Conservation (phyloP, 352 stramenopile species). For the Phytophthora colocasiae region DNA sequence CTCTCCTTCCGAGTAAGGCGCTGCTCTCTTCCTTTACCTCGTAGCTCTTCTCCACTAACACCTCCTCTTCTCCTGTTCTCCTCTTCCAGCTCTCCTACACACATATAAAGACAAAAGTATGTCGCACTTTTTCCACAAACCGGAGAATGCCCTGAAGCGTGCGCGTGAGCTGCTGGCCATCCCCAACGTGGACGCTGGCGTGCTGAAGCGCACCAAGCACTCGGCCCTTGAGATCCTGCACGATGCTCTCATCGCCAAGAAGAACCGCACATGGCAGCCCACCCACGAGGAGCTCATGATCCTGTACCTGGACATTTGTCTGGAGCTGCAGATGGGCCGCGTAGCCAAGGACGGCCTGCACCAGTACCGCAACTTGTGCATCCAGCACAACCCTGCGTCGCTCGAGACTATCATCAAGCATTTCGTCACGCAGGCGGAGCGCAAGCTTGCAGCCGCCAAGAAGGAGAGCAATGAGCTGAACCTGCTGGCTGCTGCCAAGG, state of each 20-base stretch:
- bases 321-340: conserved; percentile 93
- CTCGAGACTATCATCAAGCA: conserved; percentile 96
- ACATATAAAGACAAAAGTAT: conserved; percentile 38
- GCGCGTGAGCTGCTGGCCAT: conserved; percentile 88
- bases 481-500: conserved; percentile 80
- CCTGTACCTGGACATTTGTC: conserved; percentile 96
- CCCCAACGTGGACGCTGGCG: conserved; percentile 71
- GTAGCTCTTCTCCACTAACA: conserved; percentile 7
- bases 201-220: conserved; percentile 83
- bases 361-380: conserved; percentile 97
- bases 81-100: conserved; percentile 19
- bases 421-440: conserved; percentile 90
- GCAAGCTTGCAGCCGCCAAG: conserved; percentile 89
- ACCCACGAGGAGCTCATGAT: conserved; percentile 98
- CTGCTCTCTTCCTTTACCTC: too few species aligned
- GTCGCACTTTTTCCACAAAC: conserved; percentile 91
- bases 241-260: conserved; percentile 95
- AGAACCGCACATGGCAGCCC: conserved; percentile 97
- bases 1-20: conserved; percentile 13
- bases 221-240: conserved; percentile 91
- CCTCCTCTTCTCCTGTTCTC: background rate
- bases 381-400: conserved; percentile 95
- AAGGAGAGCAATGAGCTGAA: conserved; percentile 89
- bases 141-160: conserved; percentile 92
- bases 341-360: conserved; percentile 98